phyloP scores from a whole-genome alignment of 176 grass and related monocot genomes.

The Guadua angustifolia region DNA sequence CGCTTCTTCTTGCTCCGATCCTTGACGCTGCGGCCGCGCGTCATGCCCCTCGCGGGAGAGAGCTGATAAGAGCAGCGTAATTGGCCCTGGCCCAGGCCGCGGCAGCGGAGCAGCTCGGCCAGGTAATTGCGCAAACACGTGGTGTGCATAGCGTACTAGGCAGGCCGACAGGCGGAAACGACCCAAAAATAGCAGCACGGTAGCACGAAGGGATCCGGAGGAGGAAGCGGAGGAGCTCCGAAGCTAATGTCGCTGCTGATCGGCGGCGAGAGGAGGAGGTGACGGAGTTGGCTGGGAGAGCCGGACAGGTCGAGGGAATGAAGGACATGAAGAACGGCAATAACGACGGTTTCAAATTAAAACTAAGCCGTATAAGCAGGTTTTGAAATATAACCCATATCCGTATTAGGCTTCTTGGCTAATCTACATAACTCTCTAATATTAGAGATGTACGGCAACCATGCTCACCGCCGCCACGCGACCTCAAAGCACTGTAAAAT shows the following conservation, averaged over 20 bases:
- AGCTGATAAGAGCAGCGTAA: conserved; percentile 25
- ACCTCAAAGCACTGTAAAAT: too few relatives aligned
- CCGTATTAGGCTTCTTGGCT: too few relatives aligned
- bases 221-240: too few relatives aligned
- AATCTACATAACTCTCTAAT: too few relatives aligned
- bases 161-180: too few relatives aligned
- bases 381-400: too few relatives aligned
- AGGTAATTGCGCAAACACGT: conserved; percentile 50
- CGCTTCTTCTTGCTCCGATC: conserved; percentile 80
- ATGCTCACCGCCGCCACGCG: too few relatives aligned
- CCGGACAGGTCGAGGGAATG: background rate
- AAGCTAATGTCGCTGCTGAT: background rate
- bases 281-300: background rate
- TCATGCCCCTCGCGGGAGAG: conserved; percentile 51
- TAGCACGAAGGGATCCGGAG: background rate
- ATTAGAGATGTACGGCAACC: too few relatives aligned
- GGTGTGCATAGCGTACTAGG: conserved; percentile 40
- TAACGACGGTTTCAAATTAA: background rate
- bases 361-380: background rate
- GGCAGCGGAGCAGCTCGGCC: conserved; percentile 26
- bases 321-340: background rate
- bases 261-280: background rate
- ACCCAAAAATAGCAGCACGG: fast-evolving
- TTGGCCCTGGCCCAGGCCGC: background rate
- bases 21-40: conserved; percentile 62